Evolutionary conservation across 202 grass and related monocot genomes (phyloP).

Genomic region (Panicum hallii): DNA sequence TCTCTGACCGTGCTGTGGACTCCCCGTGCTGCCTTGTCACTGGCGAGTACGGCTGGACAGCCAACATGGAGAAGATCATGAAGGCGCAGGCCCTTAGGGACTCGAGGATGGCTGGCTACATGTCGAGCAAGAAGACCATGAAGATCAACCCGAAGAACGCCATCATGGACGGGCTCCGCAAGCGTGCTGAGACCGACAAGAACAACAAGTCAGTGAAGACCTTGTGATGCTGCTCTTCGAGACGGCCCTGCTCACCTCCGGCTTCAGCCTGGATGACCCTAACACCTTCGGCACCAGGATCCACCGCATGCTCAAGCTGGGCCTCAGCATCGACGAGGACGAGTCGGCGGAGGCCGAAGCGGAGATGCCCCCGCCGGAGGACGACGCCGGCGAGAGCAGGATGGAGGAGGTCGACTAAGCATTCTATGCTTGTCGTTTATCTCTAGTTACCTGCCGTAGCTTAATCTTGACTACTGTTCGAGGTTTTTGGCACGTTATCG

Average conservation of each 20-base stretch:
- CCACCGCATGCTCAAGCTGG: slow-evolving; percentile 84
- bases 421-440: neutral
- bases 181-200: slow-evolving; percentile 73
- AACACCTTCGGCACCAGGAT: slow-evolving; percentile 91
- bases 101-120: slow-evolving; percentile 79
- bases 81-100: slow-evolving; percentile 82
- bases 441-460: neutral
- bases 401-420: slow-evolving; percentile 93
- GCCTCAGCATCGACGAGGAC: slow-evolving; percentile 83
- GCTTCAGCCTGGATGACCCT: slow-evolving; percentile 84
- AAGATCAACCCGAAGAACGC: slow-evolving; percentile 88
- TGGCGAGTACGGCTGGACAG: slow-evolving; percentile 79
- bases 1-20: slow-evolving; percentile 80
- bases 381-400: slow-evolving; percentile 80
- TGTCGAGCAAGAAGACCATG: slow-evolving; percentile 90
- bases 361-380: slow-evolving; percentile 77
- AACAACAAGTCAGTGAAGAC: slow-evolving; percentile 89
- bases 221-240: slow-evolving; percentile 77
- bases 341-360: slow-evolving; percentile 54
- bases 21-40: slow-evolving; percentile 85
- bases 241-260: slow-evolving; percentile 80
- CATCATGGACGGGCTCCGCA: slow-evolving; percentile 84
- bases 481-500: slow-evolving; percentile 35
- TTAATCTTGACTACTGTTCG: slow-evolving; percentile 27
- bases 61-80: slow-evolving; percentile 96